Conservation (phyloP, 805 yeast genomes). For the Tetrapisispora nanseiensis region DNA sequence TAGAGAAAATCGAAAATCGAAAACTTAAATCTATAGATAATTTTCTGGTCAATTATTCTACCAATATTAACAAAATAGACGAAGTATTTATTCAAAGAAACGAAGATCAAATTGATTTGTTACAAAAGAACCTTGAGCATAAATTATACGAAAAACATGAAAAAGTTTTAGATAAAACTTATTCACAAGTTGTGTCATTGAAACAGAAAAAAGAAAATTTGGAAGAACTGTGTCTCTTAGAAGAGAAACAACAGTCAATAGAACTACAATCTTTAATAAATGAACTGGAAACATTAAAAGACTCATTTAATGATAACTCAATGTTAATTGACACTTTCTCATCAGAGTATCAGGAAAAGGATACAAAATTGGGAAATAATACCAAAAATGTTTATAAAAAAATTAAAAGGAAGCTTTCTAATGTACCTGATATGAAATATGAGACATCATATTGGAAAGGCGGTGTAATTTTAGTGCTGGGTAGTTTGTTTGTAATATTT, state of each 20-base stretch:
- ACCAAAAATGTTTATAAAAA: neutral
- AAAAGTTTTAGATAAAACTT: constrained; percentile 4
- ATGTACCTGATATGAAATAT: neutral
- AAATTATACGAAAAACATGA: constrained; percentile 10
- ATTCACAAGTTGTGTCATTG: constrained; percentile 5
- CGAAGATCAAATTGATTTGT: constrained; percentile 8
- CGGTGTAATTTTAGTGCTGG: constrained; percentile 6
- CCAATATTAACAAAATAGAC: constrained; percentile 9
- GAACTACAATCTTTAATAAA: constrained; percentile 10
- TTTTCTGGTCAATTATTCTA: constrained; percentile 40
- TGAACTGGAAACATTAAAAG: constrained; percentile 14
- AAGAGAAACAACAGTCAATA: constrained; percentile 4
- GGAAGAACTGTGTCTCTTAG: constrained; percentile 1
- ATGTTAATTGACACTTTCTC: constrained; percentile 7
- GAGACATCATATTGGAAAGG: constrained; percentile 1
- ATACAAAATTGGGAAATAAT: neutral
- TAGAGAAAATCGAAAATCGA: constrained; percentile 46
- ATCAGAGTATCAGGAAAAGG: neutral
- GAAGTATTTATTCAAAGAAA: constrained; percentile 10
- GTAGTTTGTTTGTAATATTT: constrained; percentile 11
- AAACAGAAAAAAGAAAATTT: constrained; percentile 5
- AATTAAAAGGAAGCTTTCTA: neutral
- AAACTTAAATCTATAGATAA: constrained; percentile 42
- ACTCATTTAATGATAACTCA: constrained; percentile 13
- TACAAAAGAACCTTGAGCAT: constrained; percentile 9